Percentiles rank a stretch among this genome's conserved stretches.
Conservation (phyloP, 2,329 filamentous ascomycete species). For the Fusarium nygamai region DNA sequence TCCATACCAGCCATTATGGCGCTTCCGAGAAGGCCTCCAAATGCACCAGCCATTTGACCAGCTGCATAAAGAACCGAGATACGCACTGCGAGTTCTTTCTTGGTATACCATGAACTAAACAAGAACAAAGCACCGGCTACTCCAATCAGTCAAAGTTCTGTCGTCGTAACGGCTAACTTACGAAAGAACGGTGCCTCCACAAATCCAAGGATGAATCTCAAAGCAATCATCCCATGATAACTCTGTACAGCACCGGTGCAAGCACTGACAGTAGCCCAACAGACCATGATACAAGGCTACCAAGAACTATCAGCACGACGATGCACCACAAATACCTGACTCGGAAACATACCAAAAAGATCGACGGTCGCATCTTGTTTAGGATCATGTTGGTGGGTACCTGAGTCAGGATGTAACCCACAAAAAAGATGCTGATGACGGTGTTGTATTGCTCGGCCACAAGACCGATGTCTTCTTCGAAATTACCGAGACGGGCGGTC, state of each 20-base stretch:
- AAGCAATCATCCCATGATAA: conserved; percentile 1
- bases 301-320: too few species aligned
- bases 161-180: not conserved
- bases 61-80: conserved; percentile 75
- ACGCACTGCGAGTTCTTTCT: conserved; percentile 72
- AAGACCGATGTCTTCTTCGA: conserved; percentile 20
- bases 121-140: conserved; percentile 5
- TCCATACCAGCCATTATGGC: conserved; percentile 75
- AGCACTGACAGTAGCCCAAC: conserved; percentile 41
- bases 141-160: not conserved
- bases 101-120: conserved; percentile 36
- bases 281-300: conserved; percentile 5
- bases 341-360: conserved; percentile 44
- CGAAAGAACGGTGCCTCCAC: conserved; percentile 13
- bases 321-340: not conserved
- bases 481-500: conserved; percentile 12
- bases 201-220: conserved; percentile 15
- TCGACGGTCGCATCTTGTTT: conserved; percentile 62
- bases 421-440: conserved; percentile 60
- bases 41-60: conserved; percentile 75
- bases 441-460: conserved; percentile 15
- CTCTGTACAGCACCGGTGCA: conserved; percentile 42
- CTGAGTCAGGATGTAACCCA: conserved; percentile 62
- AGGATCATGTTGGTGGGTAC: conserved; percentile 62
- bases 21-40: conserved; percentile 72